Evolutionary conservation across 2,329 filamentous ascomycete genomes (phyloP).

Genomic region (Uncinocarpus reesii): DNA sequence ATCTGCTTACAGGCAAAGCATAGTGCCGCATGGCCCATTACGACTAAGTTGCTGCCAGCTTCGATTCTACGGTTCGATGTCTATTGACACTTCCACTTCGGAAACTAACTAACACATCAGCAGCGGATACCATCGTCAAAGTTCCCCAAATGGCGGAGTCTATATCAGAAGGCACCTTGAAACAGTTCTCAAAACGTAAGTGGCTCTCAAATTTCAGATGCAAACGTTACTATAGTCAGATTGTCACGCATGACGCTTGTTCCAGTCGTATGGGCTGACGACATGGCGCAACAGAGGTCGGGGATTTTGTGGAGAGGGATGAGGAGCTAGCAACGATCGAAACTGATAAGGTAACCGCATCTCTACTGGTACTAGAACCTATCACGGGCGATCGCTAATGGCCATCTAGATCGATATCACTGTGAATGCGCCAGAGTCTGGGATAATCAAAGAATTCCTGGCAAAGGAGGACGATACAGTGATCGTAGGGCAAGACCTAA

Average conservation of each 20-base stretch:
- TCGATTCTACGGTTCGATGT: constrained; percentile 14
- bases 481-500: constrained; percentile 80
- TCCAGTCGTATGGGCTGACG: not conserved
- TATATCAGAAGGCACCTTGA: constrained; percentile 92
- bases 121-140: constrained; percentile 75
- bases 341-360: constrained; percentile 72
- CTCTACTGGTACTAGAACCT: not conserved
- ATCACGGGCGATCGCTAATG: not conserved
- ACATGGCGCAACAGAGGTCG: constrained; percentile 49
- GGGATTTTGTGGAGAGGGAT: constrained; percentile 87
- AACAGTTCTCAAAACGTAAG: constrained; percentile 78
- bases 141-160: constrained; percentile 98
- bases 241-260: not conserved
- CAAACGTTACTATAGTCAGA: no score
- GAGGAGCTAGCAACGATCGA: constrained; percentile 98
- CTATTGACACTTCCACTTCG: no score
- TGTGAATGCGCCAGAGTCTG: constrained; percentile 85
- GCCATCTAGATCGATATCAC: constrained; percentile 74
- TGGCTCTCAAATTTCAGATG: not conserved
- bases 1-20: not conserved
- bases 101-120: not conserved
- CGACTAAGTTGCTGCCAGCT: constrained; percentile 1
- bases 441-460: constrained; percentile 82
- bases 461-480: constrained; percentile 94
- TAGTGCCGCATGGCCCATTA: not conserved